phyloP scores from a whole-genome alignment of 75 land plant genomes.

The Ceratopteris richardii region DNA sequence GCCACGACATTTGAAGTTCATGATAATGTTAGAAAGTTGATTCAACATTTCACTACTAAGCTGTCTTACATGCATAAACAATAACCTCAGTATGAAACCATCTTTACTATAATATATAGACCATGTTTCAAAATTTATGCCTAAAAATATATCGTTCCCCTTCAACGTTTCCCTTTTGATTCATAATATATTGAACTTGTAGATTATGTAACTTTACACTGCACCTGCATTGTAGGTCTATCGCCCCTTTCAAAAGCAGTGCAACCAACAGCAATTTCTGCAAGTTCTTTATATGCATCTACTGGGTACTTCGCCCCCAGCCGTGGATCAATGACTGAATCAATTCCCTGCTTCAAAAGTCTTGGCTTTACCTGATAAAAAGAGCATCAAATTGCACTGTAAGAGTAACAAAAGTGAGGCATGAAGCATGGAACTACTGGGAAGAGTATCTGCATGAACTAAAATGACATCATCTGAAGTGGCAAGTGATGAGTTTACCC shows the following conservation, averaged over 20 bases:
- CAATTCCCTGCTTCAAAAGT: conserved; percentile 10
- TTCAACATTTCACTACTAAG: no score
- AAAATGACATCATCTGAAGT: no score
- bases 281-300: conserved; percentile 11
- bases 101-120: not conserved
- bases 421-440: not conserved
- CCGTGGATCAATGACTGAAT: conserved; percentile 17
- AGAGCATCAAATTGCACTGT: not conserved
- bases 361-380: conserved; percentile 26
- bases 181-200: not conserved
- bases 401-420: not conserved
- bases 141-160: not conserved
- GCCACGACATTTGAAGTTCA: no score
- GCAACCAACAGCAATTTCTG: conserved; percentile 20
- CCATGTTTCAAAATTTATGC: not conserved
- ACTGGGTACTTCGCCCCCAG: conserved; percentile 12
- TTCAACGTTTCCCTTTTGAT: not conserved
- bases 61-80: no score
- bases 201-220: not conserved
- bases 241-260: conserved; percentile 18
- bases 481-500: conserved; percentile 14
- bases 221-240: conserved; percentile 37
- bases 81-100: no score
- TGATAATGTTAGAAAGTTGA: no score
- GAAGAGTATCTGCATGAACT: not conserved